A percentile compares a stretch with the other conserved stretches of the same genome.
These are phyloP conservation scores for Garcia nutans DNA, from an alignment of 345 rosid genomes.

Conservation along the genomic window DNA sequence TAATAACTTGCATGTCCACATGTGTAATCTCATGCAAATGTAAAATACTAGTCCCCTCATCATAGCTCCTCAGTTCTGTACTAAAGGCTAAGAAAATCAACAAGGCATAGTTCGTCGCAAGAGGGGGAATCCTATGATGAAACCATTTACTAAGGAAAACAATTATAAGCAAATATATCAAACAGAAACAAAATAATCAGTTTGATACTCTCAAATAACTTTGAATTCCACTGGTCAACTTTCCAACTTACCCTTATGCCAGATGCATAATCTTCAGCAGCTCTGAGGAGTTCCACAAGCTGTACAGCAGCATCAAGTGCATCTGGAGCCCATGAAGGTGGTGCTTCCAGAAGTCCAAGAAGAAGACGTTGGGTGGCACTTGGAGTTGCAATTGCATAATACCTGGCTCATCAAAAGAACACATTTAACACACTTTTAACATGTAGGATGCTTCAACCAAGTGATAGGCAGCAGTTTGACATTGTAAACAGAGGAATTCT, in stretches of 20 bases:
- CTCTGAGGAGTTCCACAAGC: constrained; percentile 97
- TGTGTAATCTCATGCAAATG: background rate
- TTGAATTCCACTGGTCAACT: background rate
- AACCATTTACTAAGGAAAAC: background rate
- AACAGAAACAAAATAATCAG: background rate
- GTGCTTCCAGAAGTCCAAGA: constrained; percentile 97
- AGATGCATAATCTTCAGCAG: constrained; percentile 94
- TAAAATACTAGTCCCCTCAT: background rate
- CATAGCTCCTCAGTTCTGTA: background rate
- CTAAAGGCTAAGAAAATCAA: background rate
- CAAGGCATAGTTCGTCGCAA: background rate
- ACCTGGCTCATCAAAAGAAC: constrained; percentile 42
- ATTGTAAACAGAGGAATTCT: background rate
- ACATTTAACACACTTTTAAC: constrained; percentile 12
- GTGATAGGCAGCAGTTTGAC: background rate
- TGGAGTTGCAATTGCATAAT: constrained; percentile 96
- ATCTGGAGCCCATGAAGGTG: constrained; percentile 99
- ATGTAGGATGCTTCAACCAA: constrained; percentile 2
- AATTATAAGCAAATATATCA: background rate
- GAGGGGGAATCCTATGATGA: background rate
- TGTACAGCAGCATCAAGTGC: constrained; percentile 99
- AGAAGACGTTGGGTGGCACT: constrained; percentile 98
- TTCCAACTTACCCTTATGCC: constrained; percentile 76
- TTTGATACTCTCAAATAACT: background rate
- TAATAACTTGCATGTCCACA: background rate